Conservation (phyloP, 1,284 basidiomycete species). For the Grifola frondosa region DNA sequence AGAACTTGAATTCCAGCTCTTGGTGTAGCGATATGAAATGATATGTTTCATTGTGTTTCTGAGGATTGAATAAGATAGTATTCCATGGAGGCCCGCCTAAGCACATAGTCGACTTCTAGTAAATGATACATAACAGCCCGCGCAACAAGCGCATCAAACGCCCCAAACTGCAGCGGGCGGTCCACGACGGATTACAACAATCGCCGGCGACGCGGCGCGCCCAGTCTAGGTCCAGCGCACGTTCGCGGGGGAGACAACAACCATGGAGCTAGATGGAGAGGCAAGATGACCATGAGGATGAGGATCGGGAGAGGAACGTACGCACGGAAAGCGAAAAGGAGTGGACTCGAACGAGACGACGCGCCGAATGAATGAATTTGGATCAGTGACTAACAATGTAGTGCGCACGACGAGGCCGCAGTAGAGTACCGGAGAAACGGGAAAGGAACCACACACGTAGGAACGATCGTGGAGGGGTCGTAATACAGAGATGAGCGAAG, state of each 20-base stretch:
- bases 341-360: constrained; percentile 6
- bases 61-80: constrained; percentile 27
- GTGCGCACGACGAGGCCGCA: constrained; percentile 18
- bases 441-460: constrained; percentile 9
- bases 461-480: constrained; percentile 24
- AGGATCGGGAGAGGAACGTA: constrained; percentile 4
- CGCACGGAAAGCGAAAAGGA: constrained; percentile 11
- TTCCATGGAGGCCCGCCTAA: constrained; percentile 28
- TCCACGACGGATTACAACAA: not conserved
- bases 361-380: constrained; percentile 6
- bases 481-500: constrained; percentile 22
- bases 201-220: constrained; percentile 3
- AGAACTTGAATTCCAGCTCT: no score
- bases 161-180: no score
- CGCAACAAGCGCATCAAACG: constrained; percentile 16
- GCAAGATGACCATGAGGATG: constrained; percentile 7
- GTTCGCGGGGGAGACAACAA: constrained; percentile 11
- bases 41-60: no score
- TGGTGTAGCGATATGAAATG: no score
- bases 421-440: constrained; percentile 21
- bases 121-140: constrained; percentile 29
- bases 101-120: constrained; percentile 26
- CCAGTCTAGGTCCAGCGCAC: no score
- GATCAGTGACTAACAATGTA: constrained; percentile 17
- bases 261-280: constrained; percentile 9